Evolutionary conservation across 208 protist genomes (phyloP).

Genomic region (Herpetomonas samuelpessoai): DNA sequence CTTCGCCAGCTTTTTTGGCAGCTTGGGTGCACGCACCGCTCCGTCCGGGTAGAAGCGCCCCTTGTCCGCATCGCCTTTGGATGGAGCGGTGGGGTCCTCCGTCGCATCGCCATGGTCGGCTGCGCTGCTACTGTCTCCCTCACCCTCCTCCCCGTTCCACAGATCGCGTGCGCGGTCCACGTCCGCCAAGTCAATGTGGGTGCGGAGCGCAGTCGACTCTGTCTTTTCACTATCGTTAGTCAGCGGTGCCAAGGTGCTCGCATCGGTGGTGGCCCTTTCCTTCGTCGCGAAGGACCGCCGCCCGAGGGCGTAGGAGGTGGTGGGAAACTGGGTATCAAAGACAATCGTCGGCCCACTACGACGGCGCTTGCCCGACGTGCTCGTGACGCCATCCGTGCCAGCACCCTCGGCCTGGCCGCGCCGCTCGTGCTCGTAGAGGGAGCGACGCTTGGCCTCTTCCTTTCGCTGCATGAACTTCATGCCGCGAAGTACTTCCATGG

Average conservation of each 20-base stretch:
- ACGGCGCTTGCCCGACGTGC: background rate
- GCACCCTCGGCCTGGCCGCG: slow-evolving; percentile 47
- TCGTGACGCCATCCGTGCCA: slow-evolving; percentile 11
- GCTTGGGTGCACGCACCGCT: slow-evolving; percentile 46
- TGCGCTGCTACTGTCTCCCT: background rate
- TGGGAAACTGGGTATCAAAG: slow-evolving; percentile 9
- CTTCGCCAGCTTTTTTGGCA: slow-evolving; percentile 50
- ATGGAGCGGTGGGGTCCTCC: slow-evolving; percentile 24
- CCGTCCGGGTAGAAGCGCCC: slow-evolving; percentile 50
- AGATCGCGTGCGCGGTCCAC: slow-evolving; percentile 13
- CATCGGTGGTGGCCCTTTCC: slow-evolving; percentile 1
- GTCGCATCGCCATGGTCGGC: slow-evolving; percentile 14
- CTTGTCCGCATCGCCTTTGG: slow-evolving; percentile 5
- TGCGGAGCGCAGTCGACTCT: no score
- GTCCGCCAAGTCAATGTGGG: slow-evolving; percentile 13
- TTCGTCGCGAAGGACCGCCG: slow-evolving; percentile 36
- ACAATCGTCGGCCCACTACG: slow-evolving; percentile 39
- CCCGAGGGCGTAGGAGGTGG: slow-evolving; percentile 33
- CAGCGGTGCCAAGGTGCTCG: no score
- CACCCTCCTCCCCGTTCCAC: slow-evolving; percentile 14
- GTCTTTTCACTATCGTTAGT: no score
- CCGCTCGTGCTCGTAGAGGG: slow-evolving; percentile 66
- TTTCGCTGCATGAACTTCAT: slow-evolving; percentile 94
- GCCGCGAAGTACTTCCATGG: slow-evolving; percentile 76
- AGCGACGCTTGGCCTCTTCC: slow-evolving; percentile 78